phyloP scores from a whole-genome alignment of 257 asterid species.

The Galeopsis tetrahit region DNA sequence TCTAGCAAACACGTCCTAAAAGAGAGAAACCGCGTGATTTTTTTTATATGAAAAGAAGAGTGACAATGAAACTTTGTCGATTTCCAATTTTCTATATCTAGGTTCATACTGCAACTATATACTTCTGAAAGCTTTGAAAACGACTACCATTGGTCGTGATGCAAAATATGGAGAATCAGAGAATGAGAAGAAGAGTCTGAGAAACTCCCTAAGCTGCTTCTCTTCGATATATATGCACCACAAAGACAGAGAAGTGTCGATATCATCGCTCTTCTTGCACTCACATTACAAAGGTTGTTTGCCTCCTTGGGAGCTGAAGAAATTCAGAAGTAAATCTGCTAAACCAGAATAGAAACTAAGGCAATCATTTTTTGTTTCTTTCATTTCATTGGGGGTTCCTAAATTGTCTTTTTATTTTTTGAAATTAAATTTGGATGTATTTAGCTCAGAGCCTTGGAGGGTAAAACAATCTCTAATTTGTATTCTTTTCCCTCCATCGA shows the following conservation, averaged over 20 bases:
- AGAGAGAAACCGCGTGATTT: neutral
- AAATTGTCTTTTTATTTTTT: constrained; percentile 7
- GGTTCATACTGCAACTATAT: constrained; percentile 81
- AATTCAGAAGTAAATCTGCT: constrained; percentile 46
- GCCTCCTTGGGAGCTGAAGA: constrained; percentile 64
- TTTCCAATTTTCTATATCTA: constrained; percentile 17
- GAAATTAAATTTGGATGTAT: constrained; percentile 15
- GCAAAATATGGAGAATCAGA: constrained; percentile 47
- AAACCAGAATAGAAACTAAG: constrained; percentile 39
- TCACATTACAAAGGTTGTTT: constrained; percentile 70
- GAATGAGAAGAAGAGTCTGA: constrained; percentile 60
- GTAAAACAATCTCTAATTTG: constrained; percentile 13
- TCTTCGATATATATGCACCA: constrained; percentile 61
- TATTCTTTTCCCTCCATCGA: constrained; percentile 9
- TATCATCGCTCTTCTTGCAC: constrained; percentile 71
- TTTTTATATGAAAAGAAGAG: neutral
- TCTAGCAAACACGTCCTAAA: too few species aligned
- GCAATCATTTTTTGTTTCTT: neutral
- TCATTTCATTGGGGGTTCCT: neutral
- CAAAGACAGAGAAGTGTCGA: constrained; percentile 59
- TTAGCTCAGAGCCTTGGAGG: constrained; percentile 24
- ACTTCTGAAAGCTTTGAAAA: constrained; percentile 65
- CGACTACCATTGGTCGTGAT: constrained; percentile 35
- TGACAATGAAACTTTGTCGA: neutral
- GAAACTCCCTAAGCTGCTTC: constrained; percentile 59